Evolutionary conservation across 768 basidiomycete species (phyloP), one percentile per base, ranked within the genome.

Genomic region (Naganishia vaughanmartiniae): DNA sequence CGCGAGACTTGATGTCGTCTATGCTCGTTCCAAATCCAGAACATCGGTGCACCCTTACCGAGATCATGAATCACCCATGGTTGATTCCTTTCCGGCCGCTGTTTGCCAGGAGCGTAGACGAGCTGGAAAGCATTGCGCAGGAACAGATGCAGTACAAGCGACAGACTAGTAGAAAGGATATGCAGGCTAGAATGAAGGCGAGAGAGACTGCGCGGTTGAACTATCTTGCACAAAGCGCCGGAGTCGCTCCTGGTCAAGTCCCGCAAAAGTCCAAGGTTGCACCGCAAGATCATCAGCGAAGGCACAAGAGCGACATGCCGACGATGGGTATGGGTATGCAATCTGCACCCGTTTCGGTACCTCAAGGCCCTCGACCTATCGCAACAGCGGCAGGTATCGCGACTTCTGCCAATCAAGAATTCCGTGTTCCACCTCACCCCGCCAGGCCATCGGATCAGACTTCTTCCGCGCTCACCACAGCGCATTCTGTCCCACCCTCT

Each of bases 1-100:
- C 93, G 36, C 86, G 92, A 60, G 88, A 93, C 77, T 85, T 98
- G 24, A 85, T 98, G 9, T 85, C 87, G 67, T 87, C 88, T 80
- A 98, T 98, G 94, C 89, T 98, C 69, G 93, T 97, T 3, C 92
- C 94, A 10, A 92, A 96, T 74, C 94, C 94, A 6, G 83, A 85
- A 21, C 86, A 86, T 34, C 89, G 95, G 54, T 90, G 90, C 54
- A 88, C 88, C 70, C 84, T 97, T 46, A 83, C 85, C 12, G 83
- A 84, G 0, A 89, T 99, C 74, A 96, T 95, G 92, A 83, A 81
- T 15, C 96, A 98, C 78, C 85, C 87, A 4, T 99, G 95, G 95
- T 84, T 98, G 28, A 82, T 83, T 0, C 84, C 87, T 4, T 90
- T 90, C 74, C 82, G 84, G 2, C 78, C 83, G 17, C 77, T 87